These are phyloP conservation scores for Phytopythium ostracodes DNA, from an alignment of 352 stramenopile species.

Conservation along the genomic window DNA sequence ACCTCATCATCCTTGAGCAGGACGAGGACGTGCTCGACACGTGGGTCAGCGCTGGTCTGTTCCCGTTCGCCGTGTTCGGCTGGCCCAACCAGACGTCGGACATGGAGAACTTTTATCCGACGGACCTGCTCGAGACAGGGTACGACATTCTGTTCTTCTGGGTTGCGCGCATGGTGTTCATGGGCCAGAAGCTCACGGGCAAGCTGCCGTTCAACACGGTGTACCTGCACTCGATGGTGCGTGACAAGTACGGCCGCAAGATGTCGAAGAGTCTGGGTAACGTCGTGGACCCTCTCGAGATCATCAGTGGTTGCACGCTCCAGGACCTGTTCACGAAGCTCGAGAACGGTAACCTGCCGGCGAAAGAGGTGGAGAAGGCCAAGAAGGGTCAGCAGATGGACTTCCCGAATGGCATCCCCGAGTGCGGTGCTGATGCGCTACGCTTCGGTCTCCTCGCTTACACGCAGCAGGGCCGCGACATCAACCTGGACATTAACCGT, in stretches of 20 bases:
- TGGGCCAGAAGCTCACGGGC: constrained; percentile 96
- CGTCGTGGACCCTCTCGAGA: constrained; percentile 97
- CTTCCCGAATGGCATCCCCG: constrained; percentile 98
- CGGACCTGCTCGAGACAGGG: constrained; percentile 97
- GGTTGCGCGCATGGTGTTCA: constrained; percentile 97
- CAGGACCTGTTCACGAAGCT: constrained; percentile 95
- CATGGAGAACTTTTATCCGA: constrained; percentile 94
- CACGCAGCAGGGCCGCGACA: constrained; percentile 92
- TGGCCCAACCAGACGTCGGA: constrained; percentile 66
- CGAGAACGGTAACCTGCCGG: constrained; percentile 95
- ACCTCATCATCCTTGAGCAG: constrained; percentile 89
- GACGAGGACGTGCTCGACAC: constrained; percentile 99
- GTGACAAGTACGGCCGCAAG: constrained; percentile 98
- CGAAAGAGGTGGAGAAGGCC: constrained; percentile 96
- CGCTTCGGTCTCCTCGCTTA: constrained; percentile 98
- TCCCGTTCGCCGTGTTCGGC: constrained; percentile 90
- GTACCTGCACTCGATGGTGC: constrained; percentile 98
- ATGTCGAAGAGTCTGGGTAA: constrained; percentile 99
- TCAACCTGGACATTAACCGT: constrained; percentile 99
- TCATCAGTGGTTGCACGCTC: constrained; percentile 96
- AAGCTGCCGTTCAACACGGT: constrained; percentile 97
- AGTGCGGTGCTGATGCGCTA: constrained; percentile 98
- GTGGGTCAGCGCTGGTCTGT: constrained; percentile 98
- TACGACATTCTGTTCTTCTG: constrained; percentile 99
- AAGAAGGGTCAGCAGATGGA: constrained; percentile 97